Evolutionary conservation across 257 asterid genomes (phyloP).

Genomic region (Solanum chilense): DNA sequence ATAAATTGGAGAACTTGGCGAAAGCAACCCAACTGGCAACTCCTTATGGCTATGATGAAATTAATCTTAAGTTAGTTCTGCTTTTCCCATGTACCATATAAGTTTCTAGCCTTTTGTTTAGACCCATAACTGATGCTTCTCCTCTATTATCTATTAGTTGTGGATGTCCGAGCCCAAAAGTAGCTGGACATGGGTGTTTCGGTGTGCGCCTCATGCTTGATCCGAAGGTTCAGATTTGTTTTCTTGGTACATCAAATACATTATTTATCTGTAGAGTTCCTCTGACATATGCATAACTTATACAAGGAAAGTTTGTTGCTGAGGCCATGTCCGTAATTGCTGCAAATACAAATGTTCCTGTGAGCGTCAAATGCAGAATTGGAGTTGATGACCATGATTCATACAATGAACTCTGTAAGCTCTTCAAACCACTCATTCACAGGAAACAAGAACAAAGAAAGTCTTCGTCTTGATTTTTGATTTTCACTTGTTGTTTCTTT

Average conservation of each 20-base stretch:
- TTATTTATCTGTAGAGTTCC: constrained; percentile 4
- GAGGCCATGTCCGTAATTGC: constrained; percentile 93
- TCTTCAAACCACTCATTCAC: not conserved
- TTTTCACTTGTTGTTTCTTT: not conserved
- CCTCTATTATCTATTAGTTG: constrained; percentile 38
- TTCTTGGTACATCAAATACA: not conserved
- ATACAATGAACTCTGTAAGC: constrained; percentile 84
- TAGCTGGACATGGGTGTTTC: constrained; percentile 98
- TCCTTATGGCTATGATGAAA: constrained; percentile 90
- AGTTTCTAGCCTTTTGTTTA: not conserved
- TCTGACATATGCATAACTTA: constrained; percentile 29
- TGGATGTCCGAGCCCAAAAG: constrained; percentile 95
- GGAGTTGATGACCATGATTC: constrained; percentile 94
- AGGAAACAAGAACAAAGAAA: not conserved
- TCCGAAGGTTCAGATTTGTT: constrained; percentile 61
- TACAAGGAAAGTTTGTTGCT: constrained; percentile 90
- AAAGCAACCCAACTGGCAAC: constrained; percentile 85
- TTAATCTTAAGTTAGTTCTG: constrained; percentile 71
- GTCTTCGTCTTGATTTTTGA: not conserved
- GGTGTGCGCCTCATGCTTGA: constrained; percentile 95
- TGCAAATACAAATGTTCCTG: constrained; percentile 84
- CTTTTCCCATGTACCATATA: not conserved
- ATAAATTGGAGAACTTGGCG: constrained; percentile 74
- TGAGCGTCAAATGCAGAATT: constrained; percentile 88
- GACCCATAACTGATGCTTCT: constrained; percentile 8